Base-by-base conservation (phyloP, 352 stramenopile genomes). In the Globisporangium carolinianum region DNA sequence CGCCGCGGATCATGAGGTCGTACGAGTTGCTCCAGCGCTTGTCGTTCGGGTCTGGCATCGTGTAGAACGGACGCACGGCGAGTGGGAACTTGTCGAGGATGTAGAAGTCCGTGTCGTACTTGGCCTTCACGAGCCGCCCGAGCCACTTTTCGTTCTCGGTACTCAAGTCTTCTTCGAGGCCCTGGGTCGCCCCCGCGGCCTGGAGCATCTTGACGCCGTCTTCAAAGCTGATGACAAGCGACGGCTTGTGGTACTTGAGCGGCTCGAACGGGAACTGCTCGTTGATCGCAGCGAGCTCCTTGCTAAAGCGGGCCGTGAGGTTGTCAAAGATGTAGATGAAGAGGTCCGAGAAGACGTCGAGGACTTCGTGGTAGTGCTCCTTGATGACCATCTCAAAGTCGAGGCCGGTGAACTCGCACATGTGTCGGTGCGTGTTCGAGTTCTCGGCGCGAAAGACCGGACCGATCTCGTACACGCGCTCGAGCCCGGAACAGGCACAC, bases 271-370 rank as follows among this genome's bases (percentile, higher is more conserved):
- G 96, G 77, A 98, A 91, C 80, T 99, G 97, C 58, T 98, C 83
- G 57, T 94, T 93, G 49, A 99, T 90, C 42, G 96, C 86, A 60
- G 96, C 75, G 36, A 99, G 66, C 72, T 99, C 97, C 47, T 79
- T 80, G n/a, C 72, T 81, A 76, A 94, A 99, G 53, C 90, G 79
- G 49, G 87, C 73, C 63, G 98, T 95, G 35, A 99, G 71, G 43
- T 96, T 93, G 79, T 99, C 95, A 74, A 99, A 99, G 61, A 99
- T 99, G 76, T 98, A 96, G 62, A 98, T 98, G 72, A 99, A 99
- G 55, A 99, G 71, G 63, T 99, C 96, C 65, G 87, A 97, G 65
- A 99, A 98, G 9, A 99, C 79, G 67, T 99, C 90, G 50, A 91
- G 85, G 53, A 99, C 85, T 74, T 99, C 97, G 67, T 98, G 94